Base-by-base conservation (phyloP, 208 protist species). In the Leishmania amazonensis region DNA sequence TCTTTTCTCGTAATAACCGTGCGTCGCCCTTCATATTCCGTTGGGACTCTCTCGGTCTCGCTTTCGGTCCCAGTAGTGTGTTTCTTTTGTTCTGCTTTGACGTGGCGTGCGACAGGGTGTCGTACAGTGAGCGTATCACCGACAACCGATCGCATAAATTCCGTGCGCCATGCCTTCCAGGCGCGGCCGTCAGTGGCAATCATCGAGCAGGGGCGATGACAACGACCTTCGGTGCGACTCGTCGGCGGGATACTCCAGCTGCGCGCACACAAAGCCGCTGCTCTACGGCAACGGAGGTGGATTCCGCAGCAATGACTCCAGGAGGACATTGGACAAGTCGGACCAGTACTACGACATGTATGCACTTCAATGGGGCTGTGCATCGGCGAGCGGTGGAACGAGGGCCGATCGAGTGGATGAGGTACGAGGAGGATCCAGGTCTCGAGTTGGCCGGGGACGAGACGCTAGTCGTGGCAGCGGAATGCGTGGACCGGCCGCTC, bases 141-240 rank as follows among this genome's bases (percentile, higher is more conserved):
- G 78, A 83, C 60, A 77, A 78, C 79, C 62, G 83, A 21, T 82
- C 74, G 28, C 57, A 53, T 3, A 64, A 83, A 53, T 86, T 86
- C 58, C 75, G 65, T 13, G 65, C 24, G 64, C 83, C 53, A 86
- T 86, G 83, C 80, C 83, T 3, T 80, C 79, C 2, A 53, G 70
- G 38, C 78, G 78, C 1, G 79, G 75, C 38, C 74, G 75, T 5
- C 53, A 51, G 47, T 76, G 60, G 65, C 53, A 58, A 31, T 58
- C 47, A 21, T 60, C 47, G 45, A 58, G 49, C 31, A 7, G n/a
- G 6, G 21, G 58, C 58, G 42, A 15, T 28, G 57, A 47, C 53
- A 53, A 35, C 21, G 45, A 51, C 2, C 9, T 40, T 28, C 5
- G 42, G 35, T 57, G 24, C 35, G 15, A 31, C 19, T 70, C 9